These are phyloP conservation scores for Persicaria tinctoria DNA, from an alignment of 148 eudicot species.

Conservation along the genomic window DNA sequence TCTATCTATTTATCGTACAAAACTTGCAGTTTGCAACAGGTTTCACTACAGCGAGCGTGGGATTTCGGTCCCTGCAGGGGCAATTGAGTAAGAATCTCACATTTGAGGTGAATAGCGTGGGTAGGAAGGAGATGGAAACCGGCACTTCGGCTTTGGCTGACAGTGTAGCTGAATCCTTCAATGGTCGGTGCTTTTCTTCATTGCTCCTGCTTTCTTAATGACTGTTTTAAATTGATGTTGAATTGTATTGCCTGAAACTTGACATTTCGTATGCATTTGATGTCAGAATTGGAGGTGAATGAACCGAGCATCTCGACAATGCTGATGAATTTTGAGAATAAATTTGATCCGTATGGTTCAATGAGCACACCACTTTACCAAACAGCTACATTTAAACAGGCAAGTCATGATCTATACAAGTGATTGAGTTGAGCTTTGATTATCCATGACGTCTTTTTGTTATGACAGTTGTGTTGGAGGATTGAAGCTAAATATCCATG, in stretches of 20 bases:
- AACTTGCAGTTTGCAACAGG: constrained; percentile 9
- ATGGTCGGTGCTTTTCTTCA: constrained; percentile 33
- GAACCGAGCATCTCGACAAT: constrained; percentile 77
- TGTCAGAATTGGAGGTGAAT: constrained; percentile 32
- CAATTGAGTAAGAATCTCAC: constrained; percentile 18
- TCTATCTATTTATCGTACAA: not conserved
- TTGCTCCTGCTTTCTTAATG: not conserved
- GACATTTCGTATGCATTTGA: not conserved
- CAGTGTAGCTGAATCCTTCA: constrained; percentile 42
- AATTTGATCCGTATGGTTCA: constrained; percentile 83
- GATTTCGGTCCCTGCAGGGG: constrained; percentile 21
- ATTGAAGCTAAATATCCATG: not conserved
- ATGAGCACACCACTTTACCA: constrained; percentile 89
- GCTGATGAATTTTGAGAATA: constrained; percentile 70
- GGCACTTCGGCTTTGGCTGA: constrained; percentile 43
- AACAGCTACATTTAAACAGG: constrained; percentile 98
- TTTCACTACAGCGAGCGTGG: constrained; percentile 28
- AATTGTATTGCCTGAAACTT: not conserved
- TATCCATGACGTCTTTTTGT: not conserved
- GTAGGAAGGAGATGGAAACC: constrained; percentile 58
- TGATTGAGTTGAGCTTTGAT: not conserved
- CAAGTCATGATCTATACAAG: constrained; percentile 12
- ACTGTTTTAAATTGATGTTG: not conserved
- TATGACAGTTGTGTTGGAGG: not conserved
- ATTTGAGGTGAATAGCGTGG: constrained; percentile 42